Percentiles rank a stretch among this genome's conserved stretches.
Evolutionary conservation across 139 green algal genomes (phyloP).

Genomic region (Volvox reticuliferus): DNA sequence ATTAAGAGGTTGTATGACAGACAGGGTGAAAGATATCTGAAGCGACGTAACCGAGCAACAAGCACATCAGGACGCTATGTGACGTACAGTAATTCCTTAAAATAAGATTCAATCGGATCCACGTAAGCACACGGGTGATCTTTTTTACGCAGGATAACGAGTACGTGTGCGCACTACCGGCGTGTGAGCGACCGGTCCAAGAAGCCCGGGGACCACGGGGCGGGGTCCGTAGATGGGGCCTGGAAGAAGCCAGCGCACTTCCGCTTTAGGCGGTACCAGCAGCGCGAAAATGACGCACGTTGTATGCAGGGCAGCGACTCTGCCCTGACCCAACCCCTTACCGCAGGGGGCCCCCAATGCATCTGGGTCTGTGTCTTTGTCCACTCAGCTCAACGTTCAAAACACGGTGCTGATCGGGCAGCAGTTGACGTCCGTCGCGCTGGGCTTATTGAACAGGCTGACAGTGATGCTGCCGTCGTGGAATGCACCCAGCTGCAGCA

Average conservation of each 20-base stretch:
- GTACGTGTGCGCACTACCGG: too few species aligned
- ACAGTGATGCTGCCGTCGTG: slow-evolving; percentile 34
- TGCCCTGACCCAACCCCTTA: not conserved
- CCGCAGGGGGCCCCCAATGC: not conserved
- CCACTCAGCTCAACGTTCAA: not conserved
- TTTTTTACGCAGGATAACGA: too few species aligned
- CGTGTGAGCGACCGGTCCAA: too few species aligned
- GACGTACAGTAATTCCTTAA: too few species aligned
- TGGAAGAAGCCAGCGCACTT: not conserved
- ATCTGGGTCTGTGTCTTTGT: not conserved
- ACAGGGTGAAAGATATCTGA: too few species aligned
- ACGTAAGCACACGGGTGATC: too few species aligned
- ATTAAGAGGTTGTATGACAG: too few species aligned
- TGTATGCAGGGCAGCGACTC: not conserved
- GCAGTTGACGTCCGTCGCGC: not conserved
- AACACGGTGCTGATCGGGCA: not conserved
- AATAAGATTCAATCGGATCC: too few species aligned
- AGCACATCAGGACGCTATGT: too few species aligned
- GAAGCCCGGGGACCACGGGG: too few species aligned
- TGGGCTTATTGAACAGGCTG: slow-evolving; percentile 48
- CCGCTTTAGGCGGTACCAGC: not conserved
- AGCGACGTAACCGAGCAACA: too few species aligned
- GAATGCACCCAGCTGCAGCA: not conserved
- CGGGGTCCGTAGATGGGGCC: not conserved
- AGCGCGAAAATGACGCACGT: not conserved